Evolutionary conservation across 2,329 filamentous ascomycete species (phyloP).

Genomic region (Fusarium decemcellulare): DNA sequence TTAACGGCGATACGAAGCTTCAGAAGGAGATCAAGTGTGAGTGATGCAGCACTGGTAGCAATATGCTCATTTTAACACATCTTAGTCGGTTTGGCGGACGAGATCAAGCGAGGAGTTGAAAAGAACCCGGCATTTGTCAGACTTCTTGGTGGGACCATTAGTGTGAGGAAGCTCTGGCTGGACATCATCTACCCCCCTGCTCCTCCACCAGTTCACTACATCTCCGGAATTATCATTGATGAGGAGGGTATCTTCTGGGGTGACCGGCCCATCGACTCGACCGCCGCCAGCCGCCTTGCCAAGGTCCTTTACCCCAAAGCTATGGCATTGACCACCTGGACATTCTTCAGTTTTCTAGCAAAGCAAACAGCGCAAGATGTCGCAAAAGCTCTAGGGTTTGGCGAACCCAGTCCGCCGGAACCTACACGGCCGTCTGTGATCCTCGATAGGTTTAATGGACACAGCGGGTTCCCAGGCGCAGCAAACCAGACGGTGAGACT

Average conservation of each 20-base stretch:
- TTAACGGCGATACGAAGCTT: constrained; percentile 67
- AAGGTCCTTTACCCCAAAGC: constrained; percentile 69
- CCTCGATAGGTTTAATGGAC: constrained; percentile 48
- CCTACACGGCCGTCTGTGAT: constrained; percentile 51
- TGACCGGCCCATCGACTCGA: constrained; percentile 63
- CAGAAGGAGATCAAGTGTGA: constrained; percentile 63
- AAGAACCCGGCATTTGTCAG: constrained; percentile 58
- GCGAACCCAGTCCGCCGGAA: constrained; percentile 42
- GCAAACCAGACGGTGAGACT: constrained; percentile 44
- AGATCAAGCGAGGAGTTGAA: constrained; percentile 56
- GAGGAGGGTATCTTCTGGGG: constrained; percentile 64
- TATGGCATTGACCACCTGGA: constrained; percentile 65
- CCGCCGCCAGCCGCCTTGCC: constrained; percentile 59
- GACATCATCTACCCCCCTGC: constrained; percentile 71
- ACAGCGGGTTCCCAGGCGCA: constrained; percentile 39
- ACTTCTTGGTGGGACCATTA: constrained; percentile 61
- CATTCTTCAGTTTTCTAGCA: constrained; percentile 64
- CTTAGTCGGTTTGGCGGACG: constrained; percentile 50
- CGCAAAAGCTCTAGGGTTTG: constrained; percentile 62
- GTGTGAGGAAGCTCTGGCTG: constrained; percentile 69
- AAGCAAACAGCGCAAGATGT: constrained; percentile 61
- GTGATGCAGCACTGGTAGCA: constrained; percentile 34
- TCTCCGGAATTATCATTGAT: constrained; percentile 67
- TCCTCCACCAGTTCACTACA: constrained; percentile 72
- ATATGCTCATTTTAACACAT: constrained; percentile 26